Base-by-base conservation (phyloP, 352 stramenopile genomes). In the Phytophthora rubi region DNA sequence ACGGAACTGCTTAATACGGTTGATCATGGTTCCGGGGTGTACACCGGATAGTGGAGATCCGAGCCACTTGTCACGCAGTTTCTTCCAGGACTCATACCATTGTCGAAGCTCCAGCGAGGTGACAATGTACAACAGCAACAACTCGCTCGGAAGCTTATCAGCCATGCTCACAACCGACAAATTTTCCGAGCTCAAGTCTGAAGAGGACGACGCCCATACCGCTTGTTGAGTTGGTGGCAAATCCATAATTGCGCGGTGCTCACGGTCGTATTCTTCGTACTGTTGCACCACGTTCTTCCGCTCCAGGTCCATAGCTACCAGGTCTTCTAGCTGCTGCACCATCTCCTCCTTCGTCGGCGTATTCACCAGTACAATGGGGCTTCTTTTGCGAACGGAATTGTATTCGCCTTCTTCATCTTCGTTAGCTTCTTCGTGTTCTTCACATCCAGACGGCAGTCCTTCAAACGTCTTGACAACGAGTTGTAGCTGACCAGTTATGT, bases 1-100 rank as follows among this genome's bases (percentile, higher is more conserved):
- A 39, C 79, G 75, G 33, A 90, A 91, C 53, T 88, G 82, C 45
- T 83, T 86, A 6, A 91, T 74, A 26, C 81, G 78, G 45, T 80
- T 87, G 13, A 86, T 61, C n/a, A 91, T 77, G 1, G 77, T 68
- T 21, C 71, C 79, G 18, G 81, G 71, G 59, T 91, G 83, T 5
- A 90, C 60, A 6, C 63, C 63, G 9, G 69, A 48, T 3, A 92
- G 44, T 5, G 80, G 78, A 1, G 78, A 65, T 0, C 63, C 62
- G 12, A 78, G 35, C 85, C 82, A 91, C 52, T 89, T 90, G 0
- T 71, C 65, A 18, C 80, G 77, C 15, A 89, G 26, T 9, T 68
- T 68, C 2, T 54, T 76, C 85, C 85, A 92, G 2, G 82, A 79
- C 6, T 53, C 32, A 37, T 79, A 90, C 85, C 85, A 90, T 15